Base-by-base conservation (phyloP, 305 asterid species). In the Salvia sclarea region DNA sequence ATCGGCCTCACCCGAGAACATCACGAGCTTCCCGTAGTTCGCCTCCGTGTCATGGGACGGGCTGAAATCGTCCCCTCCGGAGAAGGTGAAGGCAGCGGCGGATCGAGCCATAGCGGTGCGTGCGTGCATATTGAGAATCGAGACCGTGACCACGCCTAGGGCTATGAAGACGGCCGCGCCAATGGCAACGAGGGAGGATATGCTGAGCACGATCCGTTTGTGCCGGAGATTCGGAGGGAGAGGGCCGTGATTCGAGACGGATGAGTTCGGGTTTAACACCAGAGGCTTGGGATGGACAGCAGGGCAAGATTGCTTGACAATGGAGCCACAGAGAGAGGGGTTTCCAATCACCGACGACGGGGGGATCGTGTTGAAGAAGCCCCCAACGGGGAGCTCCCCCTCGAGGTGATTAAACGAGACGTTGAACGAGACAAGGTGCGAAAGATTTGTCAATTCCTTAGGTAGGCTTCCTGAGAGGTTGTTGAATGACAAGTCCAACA, bases 361-460 rank as follows among this genome's bases (percentile, higher is more conserved):
- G 31, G 92, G 78, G 63, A 92, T 84, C 44, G 88, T 80, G 69
- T 88, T 87, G 78, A 92, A 92, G 78, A 90, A 88, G 16, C 91
- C 96, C 44, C 97, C 97, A 30, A 83, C 84, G 0, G 96, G 98
- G 38, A 92, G 95, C 62, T 88, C 97, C 4, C 98, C 98, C 45
- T 85, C 58, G 40, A 92, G 89, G 61, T 81, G 73, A 71, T 92
- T 92, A 68, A 84, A 85, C 21, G 98, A 88, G 76, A 84, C 80
- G 38, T 89, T 88, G 49, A 92, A 88, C 11, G 84, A 70, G 11
- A 14, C 31, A 21, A 88, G 92, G 72, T 64, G 91, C 56, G 89
- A 78, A 18, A 89, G 86, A 63, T 87, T 86, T 13, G 90, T 79
- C 60, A 91, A 38, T 58, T 87, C 89, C 69, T 84, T 91, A 0